Base-by-base conservation (phyloP, 345 rosid genomes). In the Eucalyptus erythrocorys region DNA sequence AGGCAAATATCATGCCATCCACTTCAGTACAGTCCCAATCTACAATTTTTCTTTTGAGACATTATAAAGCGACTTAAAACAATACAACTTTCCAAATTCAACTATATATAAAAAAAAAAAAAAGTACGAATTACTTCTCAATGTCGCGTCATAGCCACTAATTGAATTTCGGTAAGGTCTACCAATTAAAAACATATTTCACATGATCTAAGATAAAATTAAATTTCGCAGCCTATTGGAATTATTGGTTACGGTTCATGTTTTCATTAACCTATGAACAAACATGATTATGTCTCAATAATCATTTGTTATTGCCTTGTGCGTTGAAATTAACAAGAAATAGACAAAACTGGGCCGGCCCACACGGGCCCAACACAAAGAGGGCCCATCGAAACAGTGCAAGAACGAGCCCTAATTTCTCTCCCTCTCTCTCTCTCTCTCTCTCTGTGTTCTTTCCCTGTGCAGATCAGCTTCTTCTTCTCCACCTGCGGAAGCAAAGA, bases 81-180 rank as follows among this genome's bases (percentile, higher is more conserved):
- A 0, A 64, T 64, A 14, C n/a, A 30, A n/a, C 8, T 14, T n/a
- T n/a, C n/a, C 10, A 2, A 64, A 30, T 64, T 64, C 5, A 64
- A 64, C 34, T n/a, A 64, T 64, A 64, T 11, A 55, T 22, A 59
- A 50, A 16, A 50, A 50, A 53, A 17, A 50, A 3, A 3, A 55
- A 55, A 21, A 55, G 5, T 59, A 51, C 15, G 0, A 59, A 59
- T 59, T 10, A 27, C 2, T 55, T 55, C 5, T 55, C 12, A 22
- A 55, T 22, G 27, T 9, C 5, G 1, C 12, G 0, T 3, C 12
- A 1, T 55, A 55, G 4, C 12, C 27, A 9, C 26, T 55, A 55
- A 8, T 3, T 55, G 61, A 55, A 55, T 55, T 55, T 55, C 12
- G 26, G 0, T 55, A 5, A 55, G 27, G 61, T 22, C 12, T 4